Conservation (phyloP, 225 moss, liverwort and hornwort genomes). For the Polytrichum commune region DNA sequence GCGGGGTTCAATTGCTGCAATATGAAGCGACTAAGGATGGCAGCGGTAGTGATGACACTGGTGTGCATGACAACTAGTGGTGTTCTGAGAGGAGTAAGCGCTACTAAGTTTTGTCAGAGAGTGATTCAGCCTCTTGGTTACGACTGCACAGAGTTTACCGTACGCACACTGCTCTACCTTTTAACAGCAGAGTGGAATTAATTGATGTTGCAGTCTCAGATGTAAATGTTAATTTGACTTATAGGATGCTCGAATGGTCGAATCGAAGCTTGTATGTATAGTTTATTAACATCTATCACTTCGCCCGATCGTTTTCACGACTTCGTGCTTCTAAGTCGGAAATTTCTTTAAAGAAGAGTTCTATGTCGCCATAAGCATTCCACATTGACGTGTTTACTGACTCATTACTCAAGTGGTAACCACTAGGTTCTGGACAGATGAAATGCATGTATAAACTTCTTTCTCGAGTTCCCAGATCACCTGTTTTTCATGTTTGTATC, state of each 20-base stretch:
- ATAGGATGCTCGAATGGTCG: background rate
- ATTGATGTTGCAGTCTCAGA: background rate
- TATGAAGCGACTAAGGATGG: no score
- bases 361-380: background rate
- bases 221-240: background rate
- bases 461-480: background rate
- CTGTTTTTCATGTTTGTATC: background rate
- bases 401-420: background rate
- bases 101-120: slow-evolving; percentile 27
- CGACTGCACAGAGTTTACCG: slow-evolving; percentile 41
- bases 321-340: background rate
- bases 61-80: slow-evolving; percentile 8
- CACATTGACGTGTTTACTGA: background rate
- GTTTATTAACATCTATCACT: background rate
- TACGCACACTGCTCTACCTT: background rate
- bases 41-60: no score
- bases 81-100: background rate
- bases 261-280: no score
- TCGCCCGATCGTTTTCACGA: background rate
- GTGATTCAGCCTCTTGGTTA: slow-evolving; percentile 41
- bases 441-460: background rate
- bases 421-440: background rate
- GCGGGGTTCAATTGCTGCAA: no score
- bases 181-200: background rate
- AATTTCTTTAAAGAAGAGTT: background rate